phyloP scores from a whole-genome alignment of 2,329 filamentous ascomycete genomes.

The Aspergillus texensis region DNA sequence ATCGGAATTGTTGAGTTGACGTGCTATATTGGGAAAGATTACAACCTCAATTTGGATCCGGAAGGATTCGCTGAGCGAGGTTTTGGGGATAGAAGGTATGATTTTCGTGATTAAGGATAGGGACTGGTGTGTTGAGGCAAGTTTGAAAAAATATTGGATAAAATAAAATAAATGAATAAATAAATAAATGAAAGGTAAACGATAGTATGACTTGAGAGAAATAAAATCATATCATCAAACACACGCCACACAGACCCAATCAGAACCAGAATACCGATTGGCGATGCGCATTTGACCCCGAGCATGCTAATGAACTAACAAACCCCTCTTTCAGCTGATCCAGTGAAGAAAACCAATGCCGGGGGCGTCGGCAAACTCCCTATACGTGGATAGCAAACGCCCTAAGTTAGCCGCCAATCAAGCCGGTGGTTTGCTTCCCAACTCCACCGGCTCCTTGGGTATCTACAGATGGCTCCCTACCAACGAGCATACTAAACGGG shows the following conservation, averaged over 20 bases:
- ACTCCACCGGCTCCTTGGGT: not conserved
- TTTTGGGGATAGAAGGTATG: not conserved
- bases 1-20: not conserved
- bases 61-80: not conserved
- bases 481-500: not conserved
- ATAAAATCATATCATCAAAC: not conserved
- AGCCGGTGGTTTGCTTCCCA: not conserved
- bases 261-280: not conserved
- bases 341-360: not conserved
- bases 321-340: not conserved
- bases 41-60: not conserved
- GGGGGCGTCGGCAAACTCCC: not conserved
- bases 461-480: not conserved
- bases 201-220: not conserved
- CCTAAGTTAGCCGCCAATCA: not conserved
- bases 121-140: accelerated
- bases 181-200: not conserved
- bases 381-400: constrained; percentile 1
- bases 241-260: not conserved
- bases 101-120: not conserved
- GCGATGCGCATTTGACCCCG: not conserved
- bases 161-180: not conserved
- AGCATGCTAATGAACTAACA: not conserved
- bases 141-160: not conserved
- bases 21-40: not conserved